Base-by-base conservation (phyloP, 1,139 yeast species). In the Wickerhamomyces sp. region DNA sequence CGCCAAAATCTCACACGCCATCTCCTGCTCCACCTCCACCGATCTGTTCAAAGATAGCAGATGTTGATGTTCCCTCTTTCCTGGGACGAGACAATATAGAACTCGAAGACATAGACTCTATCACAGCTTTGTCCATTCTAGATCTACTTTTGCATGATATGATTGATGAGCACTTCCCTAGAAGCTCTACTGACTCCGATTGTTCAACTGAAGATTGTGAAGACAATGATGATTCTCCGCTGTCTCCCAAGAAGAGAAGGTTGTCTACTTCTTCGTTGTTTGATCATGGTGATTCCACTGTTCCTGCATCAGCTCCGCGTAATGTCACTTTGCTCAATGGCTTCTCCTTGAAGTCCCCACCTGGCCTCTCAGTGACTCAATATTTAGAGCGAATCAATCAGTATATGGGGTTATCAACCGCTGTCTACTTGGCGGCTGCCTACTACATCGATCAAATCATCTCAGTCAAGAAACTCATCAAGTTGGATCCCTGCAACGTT, bases 371-470 rank as follows among this genome's bases (percentile, higher is more conserved):
- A 1, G 39, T 66, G 6, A 47, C 52, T 26, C 54, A 58, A 29
- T 68, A 68, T 37, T 45, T 68, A 30, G 56, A 46, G 24, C 59
- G 73, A 23, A 57, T 66, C 32, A 64, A 67, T 38, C 60, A 62
- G 28, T 66, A 66, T 44, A 66, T 72, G 40, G 60, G 62, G 4
- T 51, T 62, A n/a, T 63, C 72, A 4, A 51, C 68, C 0, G 62
- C 71, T 1, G 70, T 66, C 2, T 68, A 68, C 37, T 47, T 68
- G 16, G 54, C 68, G 0, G 57, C 70, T 8, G 58, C 58, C 5
- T 50, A 49, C 37, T 66, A 58, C 46, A 54, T 62, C 10, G 59
- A 57, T 46, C 54, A 57, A 18, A 51, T 59, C 32, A 62, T 59
- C 31, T 51, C 55, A 18, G 56, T 49, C 15, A 53, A 44, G 27